A percentile compares a stretch with the other conserved stretches of the same genome.
Evolutionary conservation across 1,284 basidiomycete species (phyloP).

Genomic region (Cerioporus squamosus): DNA sequence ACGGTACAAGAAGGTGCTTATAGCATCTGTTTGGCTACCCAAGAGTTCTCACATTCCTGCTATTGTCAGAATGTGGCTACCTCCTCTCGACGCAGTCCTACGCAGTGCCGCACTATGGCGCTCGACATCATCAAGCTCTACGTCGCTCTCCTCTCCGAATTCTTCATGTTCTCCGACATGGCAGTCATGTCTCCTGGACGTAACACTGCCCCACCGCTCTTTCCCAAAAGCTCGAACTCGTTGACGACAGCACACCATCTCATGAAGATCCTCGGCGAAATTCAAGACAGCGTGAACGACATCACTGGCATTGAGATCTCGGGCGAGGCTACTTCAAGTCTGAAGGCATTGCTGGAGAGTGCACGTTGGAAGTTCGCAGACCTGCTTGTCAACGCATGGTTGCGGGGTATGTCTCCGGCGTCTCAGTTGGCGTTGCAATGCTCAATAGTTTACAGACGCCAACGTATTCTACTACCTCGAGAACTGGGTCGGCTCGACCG

Average conservation of each 20-base stretch:
- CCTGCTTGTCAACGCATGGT: slow-evolving; percentile 81
- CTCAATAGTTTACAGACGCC: slow-evolving; percentile 64
- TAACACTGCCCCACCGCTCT: slow-evolving; percentile 53
- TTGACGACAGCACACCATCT: slow-evolving; percentile 86
- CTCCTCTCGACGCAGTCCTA: slow-evolving; percentile 68
- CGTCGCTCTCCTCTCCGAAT: slow-evolving; percentile 84
- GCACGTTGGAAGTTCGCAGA: slow-evolving; percentile 90
- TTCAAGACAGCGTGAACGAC: slow-evolving; percentile 88
- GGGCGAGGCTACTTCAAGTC: slow-evolving; percentile 66
- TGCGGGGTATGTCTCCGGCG: slow-evolving; percentile 63
- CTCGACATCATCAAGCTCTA: slow-evolving; percentile 90
- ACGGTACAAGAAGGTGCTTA: slow-evolving; percentile 80
- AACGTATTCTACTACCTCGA: slow-evolving; percentile 86
- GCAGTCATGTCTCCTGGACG: slow-evolving; percentile 55
- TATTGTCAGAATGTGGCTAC: slow-evolving; percentile 30
- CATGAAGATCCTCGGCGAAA: slow-evolving; percentile 79
- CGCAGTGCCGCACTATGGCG: slow-evolving; percentile 90
- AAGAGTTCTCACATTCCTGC: neutral
- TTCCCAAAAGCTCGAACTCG: slow-evolving; percentile 81
- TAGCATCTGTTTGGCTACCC: neutral
- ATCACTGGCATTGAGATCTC: slow-evolving; percentile 83
- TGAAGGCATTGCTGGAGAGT: slow-evolving; percentile 81
- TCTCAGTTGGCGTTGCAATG: no score
- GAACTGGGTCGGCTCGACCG: slow-evolving; percentile 74
- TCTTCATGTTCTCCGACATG: slow-evolving; percentile 88